These are phyloP conservation scores for Pisolithus thermaeus DNA, from an alignment of 1,284 basidiomycete species.

Conservation along the genomic window DNA sequence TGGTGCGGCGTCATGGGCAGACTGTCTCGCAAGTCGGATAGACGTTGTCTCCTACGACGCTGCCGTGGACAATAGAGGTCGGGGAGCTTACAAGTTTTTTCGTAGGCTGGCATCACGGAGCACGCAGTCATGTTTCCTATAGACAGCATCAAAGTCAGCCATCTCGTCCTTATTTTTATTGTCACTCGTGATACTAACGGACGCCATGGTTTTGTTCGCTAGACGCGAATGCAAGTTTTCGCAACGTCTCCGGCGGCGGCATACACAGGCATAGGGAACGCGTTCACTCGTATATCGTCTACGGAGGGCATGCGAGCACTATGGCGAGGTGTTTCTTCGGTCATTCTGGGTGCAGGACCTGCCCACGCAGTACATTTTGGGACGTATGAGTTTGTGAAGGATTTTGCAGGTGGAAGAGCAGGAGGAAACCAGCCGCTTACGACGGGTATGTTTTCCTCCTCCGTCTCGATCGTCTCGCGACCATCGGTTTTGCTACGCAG, in stretches of 20 bases:
- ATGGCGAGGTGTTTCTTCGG: constrained; percentile 97
- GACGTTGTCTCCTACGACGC: not conserved
- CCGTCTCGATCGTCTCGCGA: not conserved
- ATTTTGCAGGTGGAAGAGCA: constrained; percentile 81
- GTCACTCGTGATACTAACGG: not conserved
- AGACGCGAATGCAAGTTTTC: constrained; percentile 99
- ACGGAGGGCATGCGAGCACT: constrained; percentile 89
- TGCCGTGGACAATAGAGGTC: not conserved
- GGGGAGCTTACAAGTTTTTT: constrained; percentile 10
- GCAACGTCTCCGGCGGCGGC: constrained; percentile 76
- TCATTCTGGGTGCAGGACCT: constrained; percentile 95
- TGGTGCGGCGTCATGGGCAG: constrained; percentile 1
- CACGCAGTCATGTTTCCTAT: constrained; percentile 99
- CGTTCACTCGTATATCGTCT: constrained; percentile 84
- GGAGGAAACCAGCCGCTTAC: constrained; percentile 78
- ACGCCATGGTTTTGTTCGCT: not conserved
- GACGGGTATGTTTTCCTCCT: constrained; percentile 56
- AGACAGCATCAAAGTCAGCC: constrained; percentile 92
- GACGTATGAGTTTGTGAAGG: constrained; percentile 92
- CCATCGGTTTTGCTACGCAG: not conserved
- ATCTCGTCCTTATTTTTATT: not conserved
- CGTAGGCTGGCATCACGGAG: constrained; percentile 95
- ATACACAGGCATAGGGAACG: constrained; percentile 86
- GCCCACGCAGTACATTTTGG: constrained; percentile 99
- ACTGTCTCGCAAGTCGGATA: not conserved